These are phyloP conservation scores for Colletotrichum sp. DNA, from an alignment of 2,329 filamentous ascomycete genomes.

Conservation along the genomic window DNA sequence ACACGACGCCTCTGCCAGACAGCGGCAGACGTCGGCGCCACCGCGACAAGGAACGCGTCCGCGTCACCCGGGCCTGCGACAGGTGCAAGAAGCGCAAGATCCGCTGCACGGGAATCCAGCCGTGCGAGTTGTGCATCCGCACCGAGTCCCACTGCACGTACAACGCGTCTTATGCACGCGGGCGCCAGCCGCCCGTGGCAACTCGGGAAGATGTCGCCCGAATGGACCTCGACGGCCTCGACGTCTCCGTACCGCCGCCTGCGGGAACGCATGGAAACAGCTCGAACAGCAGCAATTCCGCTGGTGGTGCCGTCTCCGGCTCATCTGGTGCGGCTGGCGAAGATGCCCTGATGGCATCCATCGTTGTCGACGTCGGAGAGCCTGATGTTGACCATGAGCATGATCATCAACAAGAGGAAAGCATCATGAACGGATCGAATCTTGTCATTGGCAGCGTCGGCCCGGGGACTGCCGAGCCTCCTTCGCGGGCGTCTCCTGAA, in stretches of 20 bases:
- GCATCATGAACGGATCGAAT: slow-evolving; percentile 4
- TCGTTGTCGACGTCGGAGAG: background rate
- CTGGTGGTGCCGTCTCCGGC: background rate
- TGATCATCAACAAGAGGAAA: background rate
- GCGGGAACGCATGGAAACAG: background rate
- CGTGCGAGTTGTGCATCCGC: slow-evolving; percentile 36
- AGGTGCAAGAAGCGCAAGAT: slow-evolving; percentile 52
- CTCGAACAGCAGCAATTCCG: background rate
- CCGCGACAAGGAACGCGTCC: slow-evolving; percentile 35
- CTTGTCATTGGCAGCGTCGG: background rate
- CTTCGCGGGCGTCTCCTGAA: slow-evolving; percentile 46
- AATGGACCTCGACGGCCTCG: slow-evolving; percentile 1
- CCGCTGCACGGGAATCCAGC: slow-evolving; percentile 36
- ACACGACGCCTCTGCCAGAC: background rate
- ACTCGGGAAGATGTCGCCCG: slow-evolving; percentile 17
- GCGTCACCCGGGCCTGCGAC: slow-evolving; percentile 53
- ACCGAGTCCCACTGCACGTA: slow-evolving; percentile 47
- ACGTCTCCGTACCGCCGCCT: background rate
- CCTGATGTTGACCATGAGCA: background rate
- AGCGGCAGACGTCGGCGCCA: slow-evolving; percentile 21
- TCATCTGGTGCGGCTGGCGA: background rate
- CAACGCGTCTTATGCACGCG: slow-evolving; percentile 53
- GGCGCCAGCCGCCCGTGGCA: slow-evolving; percentile 45
- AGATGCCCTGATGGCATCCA: background rate
- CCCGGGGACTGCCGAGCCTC: slow-evolving; percentile 40